Evolutionary conservation across 2,329 filamentous ascomycete species (phyloP).

Genomic region (Exophiala bonariae): DNA sequence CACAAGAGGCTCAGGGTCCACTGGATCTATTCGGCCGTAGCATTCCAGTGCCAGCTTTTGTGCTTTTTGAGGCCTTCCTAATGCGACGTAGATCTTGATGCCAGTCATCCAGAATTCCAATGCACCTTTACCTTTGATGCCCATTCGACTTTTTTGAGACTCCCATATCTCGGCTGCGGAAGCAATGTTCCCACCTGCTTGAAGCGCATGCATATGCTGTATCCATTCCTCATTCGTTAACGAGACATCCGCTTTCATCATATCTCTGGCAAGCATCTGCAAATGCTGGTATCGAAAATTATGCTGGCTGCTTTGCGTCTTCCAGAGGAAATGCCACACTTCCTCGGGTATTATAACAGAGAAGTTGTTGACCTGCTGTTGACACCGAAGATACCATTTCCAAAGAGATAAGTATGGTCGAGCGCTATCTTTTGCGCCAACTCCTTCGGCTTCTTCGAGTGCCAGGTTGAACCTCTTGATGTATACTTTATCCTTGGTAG

Average conservation of each 20-base stretch:
- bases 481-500: constrained; percentile 38
- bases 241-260: constrained; percentile 58
- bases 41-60: constrained; percentile 49
- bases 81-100: constrained; percentile 50
- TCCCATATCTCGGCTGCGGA: constrained; percentile 67
- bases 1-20: constrained; percentile 45
- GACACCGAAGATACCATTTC: constrained; percentile 53
- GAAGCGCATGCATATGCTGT: constrained; percentile 67
- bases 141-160: constrained; percentile 32
- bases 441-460: constrained; percentile 34
- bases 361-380: constrained; percentile 44
- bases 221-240: constrained; percentile 62
- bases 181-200: constrained; percentile 60
- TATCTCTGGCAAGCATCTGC: constrained; percentile 64
- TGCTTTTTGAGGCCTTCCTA: constrained; percentile 48
- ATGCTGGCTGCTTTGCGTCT: constrained; percentile 48
- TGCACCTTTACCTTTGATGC: constrained; percentile 11
- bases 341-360: constrained; percentile 59
- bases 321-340: constrained; percentile 68
- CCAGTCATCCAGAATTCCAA: constrained; percentile 49
- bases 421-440: constrained; percentile 31
- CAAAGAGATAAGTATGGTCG: constrained; percentile 41
- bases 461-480: constrained; percentile 41
- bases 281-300: constrained; percentile 61
- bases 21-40: constrained; percentile 25